A percentile compares a stretch with the other conserved stretches of the same genome.
Evolutionary conservation across 805 yeast species (phyloP).

Genomic region (Soucietia sequanensis): DNA sequence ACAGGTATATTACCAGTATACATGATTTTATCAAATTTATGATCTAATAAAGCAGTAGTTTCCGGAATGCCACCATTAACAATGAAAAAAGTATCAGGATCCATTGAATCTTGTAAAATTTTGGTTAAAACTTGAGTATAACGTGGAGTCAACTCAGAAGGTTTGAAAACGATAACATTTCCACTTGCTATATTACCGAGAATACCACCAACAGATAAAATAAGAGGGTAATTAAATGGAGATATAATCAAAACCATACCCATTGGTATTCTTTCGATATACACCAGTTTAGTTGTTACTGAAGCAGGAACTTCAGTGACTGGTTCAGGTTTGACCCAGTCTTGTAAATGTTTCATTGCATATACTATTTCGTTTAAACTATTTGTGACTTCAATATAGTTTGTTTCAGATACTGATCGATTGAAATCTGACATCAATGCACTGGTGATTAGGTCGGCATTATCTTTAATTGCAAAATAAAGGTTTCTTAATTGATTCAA

Average conservation of each 20-base stretch:
- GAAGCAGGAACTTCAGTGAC: slow-evolving; percentile 37
- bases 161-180: slow-evolving; percentile 74
- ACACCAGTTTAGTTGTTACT: slow-evolving; percentile 26
- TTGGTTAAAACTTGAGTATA: slow-evolving; percentile 55
- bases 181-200: slow-evolving; percentile 85
- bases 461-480: slow-evolving; percentile 61
- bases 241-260: slow-evolving; percentile 74
- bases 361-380: slow-evolving; percentile 54
- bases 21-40: slow-evolving; percentile 76
- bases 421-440: slow-evolving; percentile 70
- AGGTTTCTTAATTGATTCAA: slow-evolving; percentile 64
- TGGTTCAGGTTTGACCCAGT: slow-evolving; percentile 57
- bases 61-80: slow-evolving; percentile 74
- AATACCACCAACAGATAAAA: slow-evolving; percentile 62
- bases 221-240: slow-evolving; percentile 80
- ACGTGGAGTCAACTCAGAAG: slow-evolving; percentile 68
- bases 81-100: slow-evolving; percentile 53
- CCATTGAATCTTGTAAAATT: slow-evolving; percentile 52
- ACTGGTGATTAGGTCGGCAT: slow-evolving; percentile 49
- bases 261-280: slow-evolving; percentile 38
- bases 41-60: slow-evolving; percentile 56
- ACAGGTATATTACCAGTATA: slow-evolving; percentile 81
- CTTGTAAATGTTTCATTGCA: slow-evolving; percentile 56
- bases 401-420: slow-evolving; percentile 62
- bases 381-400: slow-evolving; percentile 53